Evolutionary conservation across 768 basidiomycete species (phyloP).

Genomic region (Hysterangium stoloniferum): DNA sequence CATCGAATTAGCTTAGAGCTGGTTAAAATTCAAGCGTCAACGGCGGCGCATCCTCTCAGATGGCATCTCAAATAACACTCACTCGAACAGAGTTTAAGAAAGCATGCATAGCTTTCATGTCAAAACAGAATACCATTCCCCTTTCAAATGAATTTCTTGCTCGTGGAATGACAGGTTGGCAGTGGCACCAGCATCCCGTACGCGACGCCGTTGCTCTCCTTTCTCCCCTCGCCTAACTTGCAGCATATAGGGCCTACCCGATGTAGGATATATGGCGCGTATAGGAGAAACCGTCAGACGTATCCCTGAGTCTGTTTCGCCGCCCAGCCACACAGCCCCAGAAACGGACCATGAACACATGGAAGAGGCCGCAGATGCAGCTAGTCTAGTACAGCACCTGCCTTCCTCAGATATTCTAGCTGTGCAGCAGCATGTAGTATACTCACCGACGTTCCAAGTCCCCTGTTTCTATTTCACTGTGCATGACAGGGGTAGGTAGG

Average conservation of each 20-base stretch:
- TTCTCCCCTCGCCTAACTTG: conserved; percentile 10
- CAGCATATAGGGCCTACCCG: conserved; percentile 27
- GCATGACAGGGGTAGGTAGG: conserved; percentile 56
- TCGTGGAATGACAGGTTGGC: conserved; percentile 36
- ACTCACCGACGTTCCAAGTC: conserved; percentile 72
- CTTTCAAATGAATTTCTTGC: background rate
- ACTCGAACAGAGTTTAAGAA: conserved; percentile 54
- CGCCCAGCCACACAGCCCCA: background rate
- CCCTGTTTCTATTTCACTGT: conserved; percentile 80
- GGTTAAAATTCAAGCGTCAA: background rate
- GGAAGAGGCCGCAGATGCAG: conserved; percentile 29
- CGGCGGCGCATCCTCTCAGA: background rate
- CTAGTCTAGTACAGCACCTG: conserved; percentile 24
- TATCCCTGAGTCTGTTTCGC: no score
- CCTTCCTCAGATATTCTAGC: conserved; percentile 20
- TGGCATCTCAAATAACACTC: conserved; percentile 16
- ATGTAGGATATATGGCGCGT: conserved; percentile 43
- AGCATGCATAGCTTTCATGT: conserved; percentile 47
- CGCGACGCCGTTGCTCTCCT: conserved; percentile 22
- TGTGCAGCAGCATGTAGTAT: conserved; percentile 59
- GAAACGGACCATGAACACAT: conserved; percentile 12
- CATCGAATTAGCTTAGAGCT: background rate
- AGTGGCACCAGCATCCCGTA: conserved; percentile 54
- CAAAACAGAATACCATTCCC: conserved; percentile 17
- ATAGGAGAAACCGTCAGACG: conserved; percentile 22